Base-by-base conservation (phyloP, 83 land plant species). In the Thuja plicata region DNA sequence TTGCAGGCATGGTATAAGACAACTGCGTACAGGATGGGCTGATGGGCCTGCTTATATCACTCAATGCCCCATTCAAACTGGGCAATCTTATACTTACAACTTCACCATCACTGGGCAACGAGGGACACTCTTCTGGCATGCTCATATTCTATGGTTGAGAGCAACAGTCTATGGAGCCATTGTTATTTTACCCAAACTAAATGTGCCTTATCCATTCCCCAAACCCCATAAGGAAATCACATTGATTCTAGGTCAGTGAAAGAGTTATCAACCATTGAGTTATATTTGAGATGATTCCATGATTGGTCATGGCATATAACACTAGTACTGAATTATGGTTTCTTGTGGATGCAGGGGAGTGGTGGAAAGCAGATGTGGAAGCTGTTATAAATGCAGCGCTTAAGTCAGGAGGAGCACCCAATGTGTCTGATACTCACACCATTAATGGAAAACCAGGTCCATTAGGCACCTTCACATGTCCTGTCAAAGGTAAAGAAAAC, bases 311-410 rank as follows among this genome's bases (percentile, higher is more conserved):
- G 24, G 24, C 5, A 19, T 57, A 48, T 9, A 57, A 57, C 15
- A 57, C 27, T 57, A 57, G 66, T 57, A 57, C 24, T 57, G 66
- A 19, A 1, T 57, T 57, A 57, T n/a, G 70, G 30, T 46, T 40
- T 37, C 6, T 38, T 21, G 4, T 24, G 11, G 30, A 7, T 87
- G 78, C 89, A 94, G 98, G 93, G 1, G 97, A 96, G 76, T 96
- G 98, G 98, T 96, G 98, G 98, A 96, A 95, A n/a, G 89, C 96
- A 0, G 96, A 96, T 32, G 87, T 90, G 8, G 94, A 95, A 66
- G 92, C 86, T 17, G 97, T 96, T 38, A 92, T 95, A 83, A 91
- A 94, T 83, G 80, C 93, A 87, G 96, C 98, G 0, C 80, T 93
- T 27, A 85, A 85, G 15, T 87, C 94, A 0, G 96, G 98, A 15